Conservation (phyloP, 345 rosid species). For the Anastatica hierochuntica region DNA sequence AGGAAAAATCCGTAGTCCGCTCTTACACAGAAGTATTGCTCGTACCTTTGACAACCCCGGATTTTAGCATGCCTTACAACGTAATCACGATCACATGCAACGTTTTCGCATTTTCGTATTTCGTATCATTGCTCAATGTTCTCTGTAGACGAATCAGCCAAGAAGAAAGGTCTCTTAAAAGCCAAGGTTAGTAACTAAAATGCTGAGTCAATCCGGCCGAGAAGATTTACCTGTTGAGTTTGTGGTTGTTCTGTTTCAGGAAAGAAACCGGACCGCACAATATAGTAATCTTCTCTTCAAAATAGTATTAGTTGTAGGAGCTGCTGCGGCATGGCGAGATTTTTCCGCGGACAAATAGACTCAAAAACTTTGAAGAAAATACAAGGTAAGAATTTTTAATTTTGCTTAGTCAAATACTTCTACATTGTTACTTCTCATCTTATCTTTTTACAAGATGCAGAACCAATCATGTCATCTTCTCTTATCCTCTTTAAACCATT, state of each 20-base stretch:
- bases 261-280: slow-evolving; percentile 30
- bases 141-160: slow-evolving; percentile 59
- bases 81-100: slow-evolving; percentile 96
- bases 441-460: slow-evolving; percentile 38
- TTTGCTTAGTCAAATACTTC: slow-evolving; percentile 4
- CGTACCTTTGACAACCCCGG: slow-evolving; percentile 90
- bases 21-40: slow-evolving; percentile 88
- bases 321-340: slow-evolving; percentile 68
- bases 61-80: slow-evolving; percentile 98
- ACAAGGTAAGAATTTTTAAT: slow-evolving; percentile 11
- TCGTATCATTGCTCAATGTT: slow-evolving; percentile 83
- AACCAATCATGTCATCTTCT: slow-evolving; percentile 40
- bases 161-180: slow-evolving; percentile 71
- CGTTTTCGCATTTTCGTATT: slow-evolving; percentile 70
- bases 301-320: slow-evolving; percentile 45
- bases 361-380: neutral
- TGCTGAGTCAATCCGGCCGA: too few relatives aligned
- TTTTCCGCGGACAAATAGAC: slow-evolving; percentile 28
- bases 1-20: slow-evolving; percentile 55
- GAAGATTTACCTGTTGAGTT: too few relatives aligned
- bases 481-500: slow-evolving; percentile 35
- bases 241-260: slow-evolving; percentile 41
- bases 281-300: slow-evolving; percentile 41
- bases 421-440: slow-evolving; percentile 20
- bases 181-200: slow-evolving; percentile 44